Evolutionary conservation across 768 basidiomycete species (phyloP), one percentile per base, ranked within the genome.

Genomic region (Austroboletus eburneus): DNA sequence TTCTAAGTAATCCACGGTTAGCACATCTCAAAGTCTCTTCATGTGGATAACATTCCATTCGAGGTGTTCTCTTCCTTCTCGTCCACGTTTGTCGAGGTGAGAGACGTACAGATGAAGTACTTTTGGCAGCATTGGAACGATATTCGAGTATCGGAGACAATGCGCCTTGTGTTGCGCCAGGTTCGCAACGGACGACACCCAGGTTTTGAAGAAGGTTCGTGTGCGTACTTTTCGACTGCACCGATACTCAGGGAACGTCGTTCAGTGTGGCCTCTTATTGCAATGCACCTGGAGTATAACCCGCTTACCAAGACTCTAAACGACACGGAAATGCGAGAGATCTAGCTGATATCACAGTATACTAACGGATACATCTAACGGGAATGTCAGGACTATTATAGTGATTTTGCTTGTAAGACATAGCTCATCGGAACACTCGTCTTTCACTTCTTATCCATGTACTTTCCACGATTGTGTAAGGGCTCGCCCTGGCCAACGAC

Each of bases 11-110:
- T 32, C 25, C 44, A n/a, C n/a, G 35, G 30, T 27, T 42, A 89
- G 79, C 84, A 91, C 62, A 92, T 94, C 37, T 69, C 81, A 52
- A 83, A 80, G 50, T 82, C 81, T 0, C 75, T 94, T 37, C 83
- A 81, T 0, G 78, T 86, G 12, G 78, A 85, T 13, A 93, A 91
- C 63, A 85, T 92, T 42, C 84, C 87, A 2, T 83, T 85, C 54
- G 91, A 94, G 61, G 82, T 87, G 30, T 94, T 94, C 59, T 88
- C 86, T 10, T 80, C 83, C 0, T 92, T 94, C 68, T 83, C 87
- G 5, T 85, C 85, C 5, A 80, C 82, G 0, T 92, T 89, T 55
- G 83, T 85, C 43, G 84, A 87, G 36, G 81, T 94, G 22, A 74
- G 90, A 42, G 87, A 85, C 76, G 85, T 87, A 24, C 81, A 92